Evolutionary conservation across 495 filamentous ascomycete genomes (phyloP).

Genomic region (Penicillium silybi): DNA sequence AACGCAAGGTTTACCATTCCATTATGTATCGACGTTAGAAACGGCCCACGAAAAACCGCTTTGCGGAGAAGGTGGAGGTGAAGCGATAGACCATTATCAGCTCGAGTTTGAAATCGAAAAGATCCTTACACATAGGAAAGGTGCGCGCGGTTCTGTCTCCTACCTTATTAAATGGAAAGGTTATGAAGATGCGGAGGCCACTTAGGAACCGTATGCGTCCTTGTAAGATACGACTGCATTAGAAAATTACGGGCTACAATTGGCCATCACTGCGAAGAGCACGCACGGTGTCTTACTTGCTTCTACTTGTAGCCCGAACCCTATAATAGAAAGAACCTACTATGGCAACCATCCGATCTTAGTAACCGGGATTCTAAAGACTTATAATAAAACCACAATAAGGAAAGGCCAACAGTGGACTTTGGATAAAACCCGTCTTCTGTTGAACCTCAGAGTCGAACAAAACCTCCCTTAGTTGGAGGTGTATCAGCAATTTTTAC

Average conservation of each 20-base stretch:
- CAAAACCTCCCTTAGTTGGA: background rate
- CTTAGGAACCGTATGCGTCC: background rate
- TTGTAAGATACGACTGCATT: background rate
- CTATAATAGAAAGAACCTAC: background rate
- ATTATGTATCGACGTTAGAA: background rate
- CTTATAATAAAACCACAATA: too few species aligned
- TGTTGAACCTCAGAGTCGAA: background rate
- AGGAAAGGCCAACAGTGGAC: background rate
- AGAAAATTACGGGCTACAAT: background rate
- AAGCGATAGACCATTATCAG: background rate
- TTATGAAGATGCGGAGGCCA: background rate
- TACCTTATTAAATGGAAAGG: constrained; percentile 1
- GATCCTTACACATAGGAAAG: background rate
- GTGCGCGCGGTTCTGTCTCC: background rate
- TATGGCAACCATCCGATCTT: background rate
- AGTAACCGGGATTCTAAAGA: background rate
- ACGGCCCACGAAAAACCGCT: background rate
- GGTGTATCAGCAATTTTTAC: background rate
- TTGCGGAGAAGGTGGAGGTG: background rate
- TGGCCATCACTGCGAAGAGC: background rate
- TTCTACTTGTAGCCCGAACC: background rate
- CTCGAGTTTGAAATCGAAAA: background rate
- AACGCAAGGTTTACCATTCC: background rate
- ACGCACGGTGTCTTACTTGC: background rate
- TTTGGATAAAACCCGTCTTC: background rate